Base-by-base conservation (phyloP, 257 asterid genomes). In the Perilla frutescens region DNA sequence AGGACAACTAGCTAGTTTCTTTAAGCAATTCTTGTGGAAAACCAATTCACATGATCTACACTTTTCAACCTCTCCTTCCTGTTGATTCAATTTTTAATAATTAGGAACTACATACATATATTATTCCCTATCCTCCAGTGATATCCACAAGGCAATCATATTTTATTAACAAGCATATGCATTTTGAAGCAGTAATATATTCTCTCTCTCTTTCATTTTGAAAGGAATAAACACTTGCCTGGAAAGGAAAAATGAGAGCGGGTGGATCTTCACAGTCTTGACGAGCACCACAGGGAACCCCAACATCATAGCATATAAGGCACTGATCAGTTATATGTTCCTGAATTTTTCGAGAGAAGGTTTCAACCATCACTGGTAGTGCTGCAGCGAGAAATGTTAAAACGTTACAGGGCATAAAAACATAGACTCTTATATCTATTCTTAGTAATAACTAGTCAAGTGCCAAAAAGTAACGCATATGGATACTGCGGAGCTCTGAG, bases 301-400 rank as follows among this genome's bases (percentile, higher is more conserved):
- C 99, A 53, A 73, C 84, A 64, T 91, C 98, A 77, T 90, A 94
- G 83, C 99, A 94, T 53, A 94, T 74, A 39, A 94, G 97, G 86
- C 99, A 94, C 76, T 94, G 97, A 79, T 88, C 98, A 1, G 89
- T 81, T 68, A 94, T 91, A 76, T 94, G 99, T 76, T 83, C 91
- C 54, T 73, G 76, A 68, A 94, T 90, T 80, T 87, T 91, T 55
- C 89, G 79, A 62, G 89, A 90, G 60, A 90, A 85, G 5, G 89
- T 82, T 80, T 94, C 99, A 68, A 90, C 85, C 95, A 87, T 94
- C 84, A 85, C 96, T 0, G 97, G 97, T 66, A 94, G 73, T 10
- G 90, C 98, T 91, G 93, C 78, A 81, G 76, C 36, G 45, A 65
- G 67, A 62, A 73, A 78, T 71, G 11, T 7, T 54, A 74, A 44